phyloP scores from a whole-genome alignment of 2,329 filamentous ascomycete species.

The Colletotrichum musae region DNA sequence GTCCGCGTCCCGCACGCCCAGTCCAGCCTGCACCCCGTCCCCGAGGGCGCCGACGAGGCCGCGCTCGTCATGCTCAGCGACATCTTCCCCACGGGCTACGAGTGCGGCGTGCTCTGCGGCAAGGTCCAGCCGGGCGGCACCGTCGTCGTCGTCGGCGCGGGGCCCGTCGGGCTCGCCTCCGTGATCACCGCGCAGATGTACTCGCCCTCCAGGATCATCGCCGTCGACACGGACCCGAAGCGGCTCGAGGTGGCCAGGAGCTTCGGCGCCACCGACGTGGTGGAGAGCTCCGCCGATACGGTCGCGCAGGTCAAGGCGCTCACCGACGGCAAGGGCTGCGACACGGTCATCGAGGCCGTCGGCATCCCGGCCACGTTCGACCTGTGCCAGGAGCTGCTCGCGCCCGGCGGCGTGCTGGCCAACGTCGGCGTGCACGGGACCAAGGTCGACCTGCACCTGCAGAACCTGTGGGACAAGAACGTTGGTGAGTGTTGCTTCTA shows the following conservation, averaged over 20 bases:
- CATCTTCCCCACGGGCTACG: conserved; percentile 68
- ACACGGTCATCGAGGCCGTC: conserved; percentile 72
- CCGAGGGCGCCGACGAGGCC: conserved; percentile 58
- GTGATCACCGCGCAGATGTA: conserved; percentile 59
- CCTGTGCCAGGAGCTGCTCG: conserved; percentile 67
- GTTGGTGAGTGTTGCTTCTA: conserved; percentile 56
- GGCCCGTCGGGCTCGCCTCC: conserved; percentile 73
- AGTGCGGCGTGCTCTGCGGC: conserved; percentile 68
- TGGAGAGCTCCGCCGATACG: conserved; percentile 56
- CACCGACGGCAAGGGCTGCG: conserved; percentile 67
- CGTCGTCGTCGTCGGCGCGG: conserved; percentile 74
- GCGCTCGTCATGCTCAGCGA: conserved; percentile 66
- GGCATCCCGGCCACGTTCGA: conserved; percentile 68
- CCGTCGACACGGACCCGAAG: conserved; percentile 65
- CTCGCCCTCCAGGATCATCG: conserved; percentile 64
- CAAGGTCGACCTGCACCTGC: conserved; percentile 65
- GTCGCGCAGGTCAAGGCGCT: conserved; percentile 56
- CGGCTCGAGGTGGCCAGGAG: conserved; percentile 62
- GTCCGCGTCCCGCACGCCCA: conserved; percentile 76
- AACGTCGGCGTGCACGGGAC: conserved; percentile 72
- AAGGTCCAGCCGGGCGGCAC: conserved; percentile 73
- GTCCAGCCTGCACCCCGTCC: conserved; percentile 74
- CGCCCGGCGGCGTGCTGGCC: conserved; percentile 66
- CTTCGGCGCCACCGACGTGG: conserved; percentile 63
- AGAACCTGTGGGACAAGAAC: conserved; percentile 69